Percentiles rank a stretch among this genome's conserved stretches.
These are phyloP conservation scores for Clonostachys solani DNA, from an alignment of 2,329 filamentous ascomycete species.

Conservation along the genomic window DNA sequence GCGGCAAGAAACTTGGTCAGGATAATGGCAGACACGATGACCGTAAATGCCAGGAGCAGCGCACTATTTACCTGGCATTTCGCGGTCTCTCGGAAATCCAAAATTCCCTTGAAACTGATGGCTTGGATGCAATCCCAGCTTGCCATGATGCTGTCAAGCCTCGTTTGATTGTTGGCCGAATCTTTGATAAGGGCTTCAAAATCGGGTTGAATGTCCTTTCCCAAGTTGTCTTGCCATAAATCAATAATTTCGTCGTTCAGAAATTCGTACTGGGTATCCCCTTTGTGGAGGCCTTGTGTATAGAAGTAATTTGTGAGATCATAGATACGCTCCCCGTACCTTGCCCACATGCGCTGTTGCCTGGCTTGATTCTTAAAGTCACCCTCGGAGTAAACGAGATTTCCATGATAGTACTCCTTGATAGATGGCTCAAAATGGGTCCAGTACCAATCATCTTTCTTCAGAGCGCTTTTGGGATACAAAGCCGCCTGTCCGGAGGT, in stretches of 20 bases:
- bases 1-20: constrained; percentile 87
- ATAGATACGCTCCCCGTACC: constrained; percentile 72
- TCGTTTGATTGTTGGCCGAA: constrained; percentile 44
- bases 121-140: constrained; percentile 79
- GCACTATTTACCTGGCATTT: constrained; percentile 88
- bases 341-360: constrained; percentile 72
- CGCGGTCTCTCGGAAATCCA: constrained; percentile 76
- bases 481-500: constrained; percentile 60
- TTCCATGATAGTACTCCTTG: constrained; percentile 80
- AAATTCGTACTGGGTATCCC: constrained; percentile 60
- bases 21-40: constrained; percentile 78
- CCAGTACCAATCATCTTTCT: constrained; percentile 71
- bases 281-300: constrained; percentile 57
- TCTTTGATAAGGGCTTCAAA: constrained; percentile 53
- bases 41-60: constrained; percentile 78
- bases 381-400: constrained; percentile 66
- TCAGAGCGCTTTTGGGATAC: constrained; percentile 53
- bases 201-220: constrained; percentile 68
- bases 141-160: constrained; percentile 48
- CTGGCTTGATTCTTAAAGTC: constrained; percentile 62
- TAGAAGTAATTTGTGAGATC: constrained; percentile 91
- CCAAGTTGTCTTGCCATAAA: constrained; percentile 70
- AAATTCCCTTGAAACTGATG: constrained; percentile 75
- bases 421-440: constrained; percentile 73
- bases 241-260: constrained; percentile 64